Evolutionary conservation across 495 filamentous ascomycete genomes (phyloP).

Genomic region (Talaromyces thailandensis): DNA sequence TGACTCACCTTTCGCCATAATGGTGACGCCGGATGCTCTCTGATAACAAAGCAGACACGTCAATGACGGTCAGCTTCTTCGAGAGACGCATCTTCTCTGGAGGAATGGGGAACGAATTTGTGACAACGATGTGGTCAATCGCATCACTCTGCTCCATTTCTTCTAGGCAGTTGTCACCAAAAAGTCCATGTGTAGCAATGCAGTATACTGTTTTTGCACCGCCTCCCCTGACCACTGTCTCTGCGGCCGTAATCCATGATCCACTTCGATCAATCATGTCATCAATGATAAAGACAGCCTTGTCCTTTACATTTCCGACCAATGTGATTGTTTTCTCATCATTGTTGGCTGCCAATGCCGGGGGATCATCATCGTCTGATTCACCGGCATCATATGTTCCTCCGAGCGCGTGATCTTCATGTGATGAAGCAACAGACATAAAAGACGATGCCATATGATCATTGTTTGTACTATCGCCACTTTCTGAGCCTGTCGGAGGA

Average conservation of each 20-base stretch:
- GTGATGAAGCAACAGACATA: conserved; percentile 51
- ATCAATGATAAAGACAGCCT: conserved; percentile 87
- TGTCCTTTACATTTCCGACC: conserved; percentile 82
- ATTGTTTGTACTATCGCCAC: conserved; percentile 30
- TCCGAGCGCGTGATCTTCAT: conserved; percentile 58
- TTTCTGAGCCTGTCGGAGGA: conserved; percentile 29
- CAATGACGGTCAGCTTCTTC: conserved; percentile 82
- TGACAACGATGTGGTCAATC: conserved; percentile 90
- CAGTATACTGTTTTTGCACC: conserved; percentile 90
- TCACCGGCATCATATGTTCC: conserved; percentile 72
- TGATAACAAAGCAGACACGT: conserved; percentile 75
- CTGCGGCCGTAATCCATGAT: conserved; percentile 97
- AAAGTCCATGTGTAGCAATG: conserved; percentile 94
- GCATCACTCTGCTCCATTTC: conserved; percentile 87
- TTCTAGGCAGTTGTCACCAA: conserved; percentile 79
- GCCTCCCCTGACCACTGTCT: conserved; percentile 90
- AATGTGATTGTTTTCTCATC: conserved; percentile 82
- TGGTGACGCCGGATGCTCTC: conserved; percentile 95
- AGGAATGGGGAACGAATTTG: conserved; percentile 88
- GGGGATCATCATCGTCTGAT: conserved; percentile 84
- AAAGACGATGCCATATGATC: conserved; percentile 61
- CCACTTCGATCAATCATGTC: conserved; percentile 98
- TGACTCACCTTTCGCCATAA: conserved; percentile 59
- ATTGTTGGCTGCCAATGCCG: conserved; percentile 51
- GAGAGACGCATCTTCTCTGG: conserved; percentile 56